A percentile compares a stretch with the other conserved stretches of the same genome.
phyloP scores from a whole-genome alignment of 2,329 filamentous ascomycete species.

The Arachnomyces sp. region DNA sequence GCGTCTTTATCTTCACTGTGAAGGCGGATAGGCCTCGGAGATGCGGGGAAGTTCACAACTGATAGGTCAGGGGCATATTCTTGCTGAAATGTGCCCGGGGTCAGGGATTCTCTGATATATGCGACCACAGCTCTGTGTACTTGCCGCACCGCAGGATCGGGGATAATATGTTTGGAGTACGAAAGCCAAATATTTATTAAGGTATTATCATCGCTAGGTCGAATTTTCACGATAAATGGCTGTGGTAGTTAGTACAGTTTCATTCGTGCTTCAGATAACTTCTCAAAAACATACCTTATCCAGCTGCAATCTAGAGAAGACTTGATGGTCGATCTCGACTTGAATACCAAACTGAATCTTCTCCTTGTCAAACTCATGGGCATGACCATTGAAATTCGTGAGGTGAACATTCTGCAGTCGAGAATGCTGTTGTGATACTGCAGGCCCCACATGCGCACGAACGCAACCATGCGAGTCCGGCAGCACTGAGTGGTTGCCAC shows the following conservation, averaged over 20 bases:
- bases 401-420: slow-evolving; percentile 1
- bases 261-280: neutral
- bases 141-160: slow-evolving; percentile 14
- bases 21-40: slow-evolving; percentile 16
- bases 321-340: slow-evolving; percentile 15
- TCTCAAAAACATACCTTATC: slow-evolving; percentile 5
- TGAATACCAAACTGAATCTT: slow-evolving; percentile 15
- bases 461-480: slow-evolving; percentile 5
- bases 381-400: slow-evolving; percentile 9
- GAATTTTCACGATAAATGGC: slow-evolving; percentile 14
- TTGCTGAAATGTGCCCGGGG: neutral
- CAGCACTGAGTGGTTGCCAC: slow-evolving; percentile 5
- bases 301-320: slow-evolving; percentile 9
- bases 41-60: slow-evolving; percentile 21
- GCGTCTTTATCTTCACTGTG: slow-evolving; percentile 4
- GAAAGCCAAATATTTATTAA: slow-evolving; percentile 12
- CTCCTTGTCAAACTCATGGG: slow-evolving; percentile 11
- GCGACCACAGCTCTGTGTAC: slow-evolving; percentile 14
- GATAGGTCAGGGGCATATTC: slow-evolving; percentile 14
- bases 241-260: slow-evolving; percentile 8
- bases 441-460: slow-evolving; percentile 9
- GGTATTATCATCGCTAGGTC: slow-evolving; percentile 1
- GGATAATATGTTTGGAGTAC: slow-evolving; percentile 15
- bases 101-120: slow-evolving; percentile 8
- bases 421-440: slow-evolving; percentile 1